These are phyloP conservation scores for Colletotrichum somersetense DNA, from an alignment of 2,329 filamentous ascomycete genomes.

Conservation along the genomic window DNA sequence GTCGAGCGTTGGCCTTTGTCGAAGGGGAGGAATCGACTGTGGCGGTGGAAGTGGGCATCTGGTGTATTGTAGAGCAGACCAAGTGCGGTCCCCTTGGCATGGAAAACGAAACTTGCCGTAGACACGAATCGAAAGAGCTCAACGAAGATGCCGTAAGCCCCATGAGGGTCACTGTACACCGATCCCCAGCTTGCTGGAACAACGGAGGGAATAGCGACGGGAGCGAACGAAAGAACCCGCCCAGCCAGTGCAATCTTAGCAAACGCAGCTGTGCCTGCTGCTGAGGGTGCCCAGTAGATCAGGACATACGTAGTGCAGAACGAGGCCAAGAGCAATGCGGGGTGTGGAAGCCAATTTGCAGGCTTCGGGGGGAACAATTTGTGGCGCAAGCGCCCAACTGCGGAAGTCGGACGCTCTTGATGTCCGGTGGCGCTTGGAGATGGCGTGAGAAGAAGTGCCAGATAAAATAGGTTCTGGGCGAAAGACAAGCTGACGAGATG, in stretches of 20 bases:
- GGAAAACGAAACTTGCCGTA: conserved; percentile 57
- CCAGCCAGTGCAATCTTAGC: conserved; percentile 49
- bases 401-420: conserved; percentile 48
- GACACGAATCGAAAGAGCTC: conserved; percentile 63
- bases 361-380: conserved; percentile 56
- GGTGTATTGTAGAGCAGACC: conserved; percentile 63
- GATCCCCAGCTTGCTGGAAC: conserved; percentile 64
- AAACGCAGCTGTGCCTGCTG: conserved; percentile 57
- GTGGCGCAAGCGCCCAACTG: conserved; percentile 48
- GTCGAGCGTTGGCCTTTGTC: conserved; percentile 58
- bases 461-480: conserved; percentile 73
- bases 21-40: conserved; percentile 60
- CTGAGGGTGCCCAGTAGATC: conserved; percentile 55
- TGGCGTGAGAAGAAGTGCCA: conserved; percentile 69
- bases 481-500: conserved; percentile 72
- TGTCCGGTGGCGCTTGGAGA: conserved; percentile 55
- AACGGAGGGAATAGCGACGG: conserved; percentile 61
- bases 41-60: conserved; percentile 60
- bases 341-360: conserved; percentile 57
- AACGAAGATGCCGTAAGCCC: conserved; percentile 56
- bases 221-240: conserved; percentile 58
- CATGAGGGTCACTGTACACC: conserved; percentile 55
- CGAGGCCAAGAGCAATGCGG: conserved; percentile 51
- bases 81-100: conserved; percentile 58
- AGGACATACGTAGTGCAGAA: conserved; percentile 53